phyloP scores from a whole-genome alignment of 2,329 filamentous ascomycete species.

The Xylaria polymorpha region DNA sequence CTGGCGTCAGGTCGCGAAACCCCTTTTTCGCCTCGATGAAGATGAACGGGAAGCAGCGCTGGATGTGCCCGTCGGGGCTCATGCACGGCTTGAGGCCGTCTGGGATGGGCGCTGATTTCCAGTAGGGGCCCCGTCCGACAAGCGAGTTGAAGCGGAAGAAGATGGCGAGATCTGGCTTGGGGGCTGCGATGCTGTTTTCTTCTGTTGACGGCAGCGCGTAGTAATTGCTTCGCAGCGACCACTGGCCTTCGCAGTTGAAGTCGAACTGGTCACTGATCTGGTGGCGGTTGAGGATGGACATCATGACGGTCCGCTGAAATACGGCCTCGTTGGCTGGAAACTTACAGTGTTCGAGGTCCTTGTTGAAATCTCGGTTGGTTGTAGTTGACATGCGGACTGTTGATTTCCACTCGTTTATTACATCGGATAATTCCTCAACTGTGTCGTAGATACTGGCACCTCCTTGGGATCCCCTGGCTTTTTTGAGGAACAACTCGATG shows the following conservation, averaged over 20 bases:
- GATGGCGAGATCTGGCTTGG: too few relatives aligned
- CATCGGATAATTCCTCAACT: slow-evolving; percentile 7
- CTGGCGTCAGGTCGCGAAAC: too few relatives aligned
- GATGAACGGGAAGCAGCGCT: slow-evolving; percentile 19
- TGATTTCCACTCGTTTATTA: slow-evolving; percentile 13
- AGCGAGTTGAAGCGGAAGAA: too few relatives aligned
- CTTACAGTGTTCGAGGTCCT: slow-evolving; percentile 11
- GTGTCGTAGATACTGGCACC: not conserved
- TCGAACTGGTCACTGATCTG: not conserved
- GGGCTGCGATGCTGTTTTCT: too few relatives aligned
- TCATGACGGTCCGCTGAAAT: slow-evolving; percentile 26
- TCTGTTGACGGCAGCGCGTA: slow-evolving; percentile 3
- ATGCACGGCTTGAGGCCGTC: too few relatives aligned
- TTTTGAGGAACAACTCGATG: not conserved
- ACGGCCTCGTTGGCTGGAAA: not conserved
- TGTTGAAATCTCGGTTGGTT: slow-evolving; percentile 5
- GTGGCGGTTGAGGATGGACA: slow-evolving; percentile 10
- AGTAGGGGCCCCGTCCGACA: too few relatives aligned
- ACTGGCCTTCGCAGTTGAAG: not conserved
- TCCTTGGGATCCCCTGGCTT: not conserved
- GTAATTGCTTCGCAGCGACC: not conserved
- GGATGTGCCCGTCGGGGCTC: too few relatives aligned
- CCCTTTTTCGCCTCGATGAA: slow-evolving; percentile 14
- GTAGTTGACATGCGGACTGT: not conserved
- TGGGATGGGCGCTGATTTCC: too few relatives aligned